Evolutionary conservation across 2,329 filamentous ascomycete species (phyloP), one percentile per base, ranked within the genome.

Genomic region (Diaporthe amygdali): DNA sequence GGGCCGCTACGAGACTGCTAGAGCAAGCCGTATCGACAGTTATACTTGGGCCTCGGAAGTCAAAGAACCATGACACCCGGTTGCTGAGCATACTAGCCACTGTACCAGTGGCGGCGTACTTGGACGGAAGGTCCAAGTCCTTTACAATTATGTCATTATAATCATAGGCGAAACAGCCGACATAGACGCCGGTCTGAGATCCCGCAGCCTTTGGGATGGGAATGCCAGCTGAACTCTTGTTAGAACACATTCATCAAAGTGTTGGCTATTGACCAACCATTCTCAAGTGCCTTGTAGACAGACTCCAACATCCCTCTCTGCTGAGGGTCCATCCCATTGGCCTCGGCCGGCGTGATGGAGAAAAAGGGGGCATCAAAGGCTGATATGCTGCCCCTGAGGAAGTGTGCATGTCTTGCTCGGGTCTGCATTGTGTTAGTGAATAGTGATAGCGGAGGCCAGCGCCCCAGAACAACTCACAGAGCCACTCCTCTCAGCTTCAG

Each of bases 21-120:
- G 80, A 82, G 63, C 82, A 84, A 3, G 81, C 82, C 7, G 82
- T 83, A 67, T 84, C 81, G 39, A 83, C 75, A 2, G 79, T 82
- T 44, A 81, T 74, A 46, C 77, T 79, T 1, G 80, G 77, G 2
- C 80, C 80, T 5, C 74, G 73, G 27, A 80, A 73, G 52, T 83
- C 77, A 61, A 81, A 82, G 61, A 78, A 80, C 76, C 81, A 83
- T 12, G 78, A 79, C 4, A 81, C 72, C 10, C 82, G 75, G 70
- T 83, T 82, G 9, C 79, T 76, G 17, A 82, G 69, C 61, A 82
- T 79, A 51, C 74, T 76, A 6, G 73, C 69, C 3, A 74, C 76
- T 1, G 74, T 78, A 0, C 82, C 81, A 7, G 78, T 79, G 9
- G 75, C 76, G 0, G 74, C 34, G 68, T 81, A 76, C 54, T 72